phyloP scores from a whole-genome alignment of 108 stramenopile genomes.

The Fragilariopsis cylindrus region DNA sequence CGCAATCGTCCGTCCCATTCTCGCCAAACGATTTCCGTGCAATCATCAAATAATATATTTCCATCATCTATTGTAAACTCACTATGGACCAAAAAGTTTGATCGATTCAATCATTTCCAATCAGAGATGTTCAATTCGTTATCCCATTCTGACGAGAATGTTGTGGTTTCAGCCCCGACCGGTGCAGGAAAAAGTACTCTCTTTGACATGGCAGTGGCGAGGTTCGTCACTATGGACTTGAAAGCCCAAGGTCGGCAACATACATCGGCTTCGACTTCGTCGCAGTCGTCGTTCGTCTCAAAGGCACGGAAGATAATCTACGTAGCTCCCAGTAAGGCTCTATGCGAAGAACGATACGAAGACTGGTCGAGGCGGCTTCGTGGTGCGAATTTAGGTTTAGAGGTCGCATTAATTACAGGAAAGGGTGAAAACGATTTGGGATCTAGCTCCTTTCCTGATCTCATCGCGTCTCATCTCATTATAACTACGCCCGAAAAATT shows the following conservation, averaged over 20 bases:
- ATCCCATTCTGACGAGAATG: slow-evolving; percentile 79
- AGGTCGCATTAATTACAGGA: slow-evolving; percentile 86
- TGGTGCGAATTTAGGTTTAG: slow-evolving; percentile 57
- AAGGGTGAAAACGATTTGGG: slow-evolving; percentile 56
- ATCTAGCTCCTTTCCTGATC: slow-evolving; percentile 55
- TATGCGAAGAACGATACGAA: slow-evolving; percentile 88
- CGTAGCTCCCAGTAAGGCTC: slow-evolving; percentile 93
- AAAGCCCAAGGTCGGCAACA: slow-evolving; percentile 18
- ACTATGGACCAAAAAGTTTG: slow-evolving; percentile 65
- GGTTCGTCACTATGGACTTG: slow-evolving; percentile 59
- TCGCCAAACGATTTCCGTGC: slow-evolving; percentile 46
- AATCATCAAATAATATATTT: slow-evolving; percentile 39
- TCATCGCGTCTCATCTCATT: slow-evolving; percentile 80
- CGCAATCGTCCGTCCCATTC: slow-evolving; percentile 51
- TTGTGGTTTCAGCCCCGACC: slow-evolving; percentile 97
- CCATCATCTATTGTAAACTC: slow-evolving; percentile 41
- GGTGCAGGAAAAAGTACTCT: slow-evolving; percentile 96
- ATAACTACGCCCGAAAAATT: slow-evolving; percentile 96
- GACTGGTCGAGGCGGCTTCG: slow-evolving; percentile 86
- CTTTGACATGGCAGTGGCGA: slow-evolving; percentile 94
- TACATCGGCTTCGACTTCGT: neutral
- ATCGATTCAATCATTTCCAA: slow-evolving; percentile 76
- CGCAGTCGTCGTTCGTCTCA: slow-evolving; percentile 30
- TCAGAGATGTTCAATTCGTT: slow-evolving; percentile 62
- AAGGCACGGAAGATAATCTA: slow-evolving; percentile 84